Base-by-base conservation (phyloP, 2,329 filamentous ascomycete species). In the Penicillium occitanis region DNA sequence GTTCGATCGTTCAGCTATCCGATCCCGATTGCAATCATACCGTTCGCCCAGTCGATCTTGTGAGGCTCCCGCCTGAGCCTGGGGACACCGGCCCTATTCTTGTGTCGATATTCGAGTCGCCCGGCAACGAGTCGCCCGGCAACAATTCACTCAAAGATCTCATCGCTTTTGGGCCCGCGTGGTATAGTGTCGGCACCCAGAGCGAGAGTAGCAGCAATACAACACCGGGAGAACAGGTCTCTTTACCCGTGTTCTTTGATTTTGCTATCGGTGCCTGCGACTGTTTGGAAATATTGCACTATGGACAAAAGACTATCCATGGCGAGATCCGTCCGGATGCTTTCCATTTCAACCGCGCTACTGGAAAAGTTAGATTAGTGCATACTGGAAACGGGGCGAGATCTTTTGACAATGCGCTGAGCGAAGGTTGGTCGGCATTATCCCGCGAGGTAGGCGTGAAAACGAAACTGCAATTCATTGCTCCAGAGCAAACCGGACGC, bases 401-500 rank as follows among this genome's bases (percentile, higher is more conserved):
- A 63, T 91, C 92, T 0, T 97, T 97, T 70, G 94, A 97, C 77
- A 92, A 97, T 78, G 92, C 93, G 4, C 83, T 98, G 53, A 94
- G 91, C 72, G 90, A 91, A 22, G 93, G 93, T 40, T 98, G 94
- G 94, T 91, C 90, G 11, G 86, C 86, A 0, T 80, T 97, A 10
- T 94, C 91, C 13, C 90, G 90, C 67, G 91, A 97, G 75, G 80
- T 93, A 7, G 93, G 93, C 1, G 91, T 93, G 48, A 93, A 92
- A 78, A 90, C 93, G 74, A 97, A 96, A 78, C 83, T 98, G 22
- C 88, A 93, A 61, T 97, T 92, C 74, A 96, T 97, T 74, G 94
- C 93, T 57, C 93, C 94, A 0, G 94, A 98, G 75, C 94, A 97
- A 81, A 97, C 94, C 2, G 94, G 94, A 14, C 89, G 94, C 22